These are phyloP conservation scores for Corymbia citriodora DNA, from an alignment of 441 rosid species.

Conservation along the genomic window DNA sequence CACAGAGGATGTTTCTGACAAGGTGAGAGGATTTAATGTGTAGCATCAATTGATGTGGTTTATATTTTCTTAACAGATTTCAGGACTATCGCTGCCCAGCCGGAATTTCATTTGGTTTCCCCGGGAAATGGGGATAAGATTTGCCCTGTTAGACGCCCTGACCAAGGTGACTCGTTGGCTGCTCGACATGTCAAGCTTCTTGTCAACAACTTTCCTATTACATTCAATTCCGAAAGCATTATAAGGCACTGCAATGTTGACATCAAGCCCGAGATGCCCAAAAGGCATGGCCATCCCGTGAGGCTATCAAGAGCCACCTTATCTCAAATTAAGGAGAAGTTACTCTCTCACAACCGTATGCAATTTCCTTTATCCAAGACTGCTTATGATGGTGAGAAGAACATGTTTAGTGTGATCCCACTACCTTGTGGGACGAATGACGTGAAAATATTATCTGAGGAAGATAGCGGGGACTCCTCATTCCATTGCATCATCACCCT, in stretches of 20 bases:
- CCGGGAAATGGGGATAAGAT: neutral
- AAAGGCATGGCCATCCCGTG: constrained; percentile 20
- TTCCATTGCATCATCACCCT: constrained; percentile 44
- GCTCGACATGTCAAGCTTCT: constrained; percentile 31
- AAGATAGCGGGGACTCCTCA: constrained; percentile 26
- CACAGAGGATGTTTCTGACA: neutral
- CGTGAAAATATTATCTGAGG: constrained; percentile 42
- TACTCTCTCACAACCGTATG: constrained; percentile 35
- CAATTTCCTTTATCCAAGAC: constrained; percentile 61
- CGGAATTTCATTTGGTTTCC: constrained; percentile 5
- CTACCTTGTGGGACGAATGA: constrained; percentile 45
- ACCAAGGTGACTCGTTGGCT: constrained; percentile 46
- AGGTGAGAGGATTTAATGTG: neutral
- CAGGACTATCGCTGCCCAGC: constrained; percentile 5
- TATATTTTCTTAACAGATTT: neutral
- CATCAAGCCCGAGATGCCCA: constrained; percentile 32
- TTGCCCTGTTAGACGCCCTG: constrained; percentile 58
- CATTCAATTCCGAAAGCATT: constrained; percentile 39
- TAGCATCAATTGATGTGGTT: neutral
- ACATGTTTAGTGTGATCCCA: constrained; percentile 61
- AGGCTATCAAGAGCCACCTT: constrained; percentile 42
- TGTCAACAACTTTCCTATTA: constrained; percentile 65
- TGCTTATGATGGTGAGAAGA: constrained; percentile 89
- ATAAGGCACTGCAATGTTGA: constrained; percentile 67
- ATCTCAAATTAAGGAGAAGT: constrained; percentile 43